Percentiles rank a stretch among this genome's conserved stretches.
Conservation (phyloP, 352 stramenopile genomes). For the Globisporangium paddicum region DNA sequence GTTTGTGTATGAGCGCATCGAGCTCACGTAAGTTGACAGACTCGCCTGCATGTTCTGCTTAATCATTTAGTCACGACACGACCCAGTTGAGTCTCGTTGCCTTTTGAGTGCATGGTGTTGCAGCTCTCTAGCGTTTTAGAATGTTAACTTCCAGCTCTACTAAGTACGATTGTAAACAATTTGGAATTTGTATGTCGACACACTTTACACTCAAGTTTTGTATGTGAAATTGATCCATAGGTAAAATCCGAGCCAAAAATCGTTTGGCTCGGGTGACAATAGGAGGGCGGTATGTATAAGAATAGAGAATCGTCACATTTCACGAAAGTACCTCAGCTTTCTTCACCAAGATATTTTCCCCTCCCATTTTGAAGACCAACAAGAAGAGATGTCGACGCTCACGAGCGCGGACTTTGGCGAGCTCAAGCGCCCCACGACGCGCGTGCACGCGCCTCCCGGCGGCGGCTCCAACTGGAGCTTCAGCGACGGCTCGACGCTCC, state of each 20-base stretch:
- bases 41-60: background rate
- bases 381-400: constrained; percentile 66
- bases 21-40: background rate
- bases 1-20: constrained; percentile 2
- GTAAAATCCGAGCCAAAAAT: no score
- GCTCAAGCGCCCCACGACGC: constrained; percentile 79
- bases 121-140: no score
- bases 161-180: no score
- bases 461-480: constrained; percentile 80
- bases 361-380: background rate
- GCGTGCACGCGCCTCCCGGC: constrained; percentile 72
- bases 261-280: no score
- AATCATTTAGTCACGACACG: background rate
- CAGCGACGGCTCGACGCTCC: constrained; percentile 23
- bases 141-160: no score
- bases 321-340: no score
- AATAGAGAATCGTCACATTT: no score
- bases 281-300: no score
- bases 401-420: constrained; percentile 81
- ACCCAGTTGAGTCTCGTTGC: background rate
- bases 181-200: no score
- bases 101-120: background rate
- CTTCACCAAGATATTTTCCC: constrained; percentile 3
- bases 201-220: no score
- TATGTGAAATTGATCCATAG: no score